Percentiles rank a stretch among this genome's conserved stretches.
Conservation (phyloP, 192 early-diverging fungal genomes). For the Entrophospora sp. region DNA sequence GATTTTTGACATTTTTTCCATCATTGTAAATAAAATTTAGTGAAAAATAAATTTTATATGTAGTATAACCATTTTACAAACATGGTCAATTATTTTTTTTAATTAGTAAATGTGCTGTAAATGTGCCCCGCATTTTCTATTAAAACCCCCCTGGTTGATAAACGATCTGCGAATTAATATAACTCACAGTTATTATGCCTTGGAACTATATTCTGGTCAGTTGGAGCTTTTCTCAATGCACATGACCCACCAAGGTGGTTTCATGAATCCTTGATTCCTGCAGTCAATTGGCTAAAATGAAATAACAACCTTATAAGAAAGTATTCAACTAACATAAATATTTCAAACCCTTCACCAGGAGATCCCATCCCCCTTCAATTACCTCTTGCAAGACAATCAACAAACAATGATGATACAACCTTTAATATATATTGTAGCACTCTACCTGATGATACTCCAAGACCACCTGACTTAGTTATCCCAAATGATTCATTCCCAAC, state of each 20-base stretch:
- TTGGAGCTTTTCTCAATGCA: background rate
- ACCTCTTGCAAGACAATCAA: background rate
- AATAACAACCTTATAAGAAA: background rate
- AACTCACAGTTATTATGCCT: background rate
- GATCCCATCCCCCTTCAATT: background rate
- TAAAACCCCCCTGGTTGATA: too few species aligned
- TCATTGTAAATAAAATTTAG: too few species aligned
- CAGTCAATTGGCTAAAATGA: background rate
- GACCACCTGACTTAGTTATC: background rate
- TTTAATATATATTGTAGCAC: too few species aligned
- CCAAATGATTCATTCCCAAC: background rate
- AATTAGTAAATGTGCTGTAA: too few species aligned
- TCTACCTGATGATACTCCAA: too few species aligned
- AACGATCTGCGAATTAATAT: too few species aligned
- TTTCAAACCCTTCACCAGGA: background rate
- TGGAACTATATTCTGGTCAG: background rate
- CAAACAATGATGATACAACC: too few species aligned
- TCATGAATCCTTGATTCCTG: background rate
- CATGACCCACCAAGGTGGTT: background rate
- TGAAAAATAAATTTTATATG: too few species aligned
- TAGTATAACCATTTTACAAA: too few species aligned
- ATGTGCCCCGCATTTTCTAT: too few species aligned
- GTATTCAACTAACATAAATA: background rate
- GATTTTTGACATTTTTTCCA: too few species aligned
- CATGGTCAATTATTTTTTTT: too few species aligned